Base-by-base conservation (phyloP, 2,329 filamentous ascomycete species). In the Uncinocarpus reesii region DNA sequence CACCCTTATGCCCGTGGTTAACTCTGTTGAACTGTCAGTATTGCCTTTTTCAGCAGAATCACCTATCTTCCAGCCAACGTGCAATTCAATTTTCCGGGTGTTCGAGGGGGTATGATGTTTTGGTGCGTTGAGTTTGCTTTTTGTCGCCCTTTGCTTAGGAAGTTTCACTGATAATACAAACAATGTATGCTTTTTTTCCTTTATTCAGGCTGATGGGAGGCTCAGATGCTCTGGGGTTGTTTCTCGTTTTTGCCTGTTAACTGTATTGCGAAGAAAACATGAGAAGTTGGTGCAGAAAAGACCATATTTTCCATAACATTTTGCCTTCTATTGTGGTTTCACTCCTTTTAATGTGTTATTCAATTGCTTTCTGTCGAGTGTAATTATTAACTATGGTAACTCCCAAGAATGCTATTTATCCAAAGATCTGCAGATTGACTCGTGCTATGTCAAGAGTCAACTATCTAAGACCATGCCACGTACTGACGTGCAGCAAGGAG, bases 1-100 rank as follows among this genome's bases (percentile, higher is more conserved):
- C 86, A 93, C 63, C 87, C 87, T 26, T 94, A 94, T 67, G 69
- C 75, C 38, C 66, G 73, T n/a, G 52, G 49, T 8, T 52, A 43
- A 23, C 6, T 35, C 32, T 6, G 20, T 3, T 18, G 13, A 16
- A 16, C 13, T 4, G 32, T n/a, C n/a, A n/a, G n/a, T n/a, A n/a
- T n/a, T n/a, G n/a, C n/a, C n/a, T n/a, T n/a, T n/a, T n/a, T n/a
- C n/a, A n/a, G n/a, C n/a, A n/a, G n/a, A n/a, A n/a, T n/a, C n/a
- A n/a, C n/a, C n/a, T n/a, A n/a, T n/a, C n/a, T 32, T n/a, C 29
- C 29, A 32, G 29, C 29, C 11, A 10, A 29, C 28, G 28, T 3
- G 15, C n/a, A n/a, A n/a, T n/a, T n/a, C 10, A 15, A 18, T 13
- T 10, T 42, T 21, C 32, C 40, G 40, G 40, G 40, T 42, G 15